Percentiles rank a stretch among this genome's conserved stretches.
Conservation (phyloP, 2,329 filamentous ascomycete species). For the Botrytis pseudocinerea region DNA sequence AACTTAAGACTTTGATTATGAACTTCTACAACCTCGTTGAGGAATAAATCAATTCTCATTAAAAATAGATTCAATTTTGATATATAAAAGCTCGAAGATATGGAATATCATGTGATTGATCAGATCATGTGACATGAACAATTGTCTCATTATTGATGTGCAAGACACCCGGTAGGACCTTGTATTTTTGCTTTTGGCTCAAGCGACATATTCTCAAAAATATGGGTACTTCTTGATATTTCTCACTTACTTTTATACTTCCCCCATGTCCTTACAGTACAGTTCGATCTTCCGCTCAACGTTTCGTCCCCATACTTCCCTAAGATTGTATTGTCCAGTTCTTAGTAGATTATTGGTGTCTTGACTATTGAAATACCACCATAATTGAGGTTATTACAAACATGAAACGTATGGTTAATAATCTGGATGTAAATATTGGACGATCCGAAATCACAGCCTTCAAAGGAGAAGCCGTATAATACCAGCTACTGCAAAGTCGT, state of each 20-base stretch:
- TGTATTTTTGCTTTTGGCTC: not conserved
- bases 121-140: not conserved
- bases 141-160: not conserved
- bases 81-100: too few relatives aligned
- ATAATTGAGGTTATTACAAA: not conserved
- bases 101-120: not conserved
- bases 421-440: not conserved
- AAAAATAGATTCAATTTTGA: too few relatives aligned
- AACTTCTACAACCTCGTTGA: fast-evolving
- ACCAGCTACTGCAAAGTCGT: not conserved
- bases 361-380: not conserved
- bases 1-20: fast-evolving
- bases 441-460: not conserved
- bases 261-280: not conserved
- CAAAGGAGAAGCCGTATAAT: not conserved
- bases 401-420: not conserved
- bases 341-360: fast-evolving
- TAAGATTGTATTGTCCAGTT: not conserved
- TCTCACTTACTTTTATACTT: not conserved
- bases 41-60: fast-evolving
- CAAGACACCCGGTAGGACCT: not conserved
- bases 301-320: not conserved
- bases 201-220: not conserved
- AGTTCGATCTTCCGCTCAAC: not conserved
- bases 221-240: not conserved